Percentiles rank a stretch among this genome's conserved stretches.
These are phyloP conservation scores for Penicillium glabrum DNA, from an alignment of 2,329 filamentous ascomycete species.

Conservation along the genomic window DNA sequence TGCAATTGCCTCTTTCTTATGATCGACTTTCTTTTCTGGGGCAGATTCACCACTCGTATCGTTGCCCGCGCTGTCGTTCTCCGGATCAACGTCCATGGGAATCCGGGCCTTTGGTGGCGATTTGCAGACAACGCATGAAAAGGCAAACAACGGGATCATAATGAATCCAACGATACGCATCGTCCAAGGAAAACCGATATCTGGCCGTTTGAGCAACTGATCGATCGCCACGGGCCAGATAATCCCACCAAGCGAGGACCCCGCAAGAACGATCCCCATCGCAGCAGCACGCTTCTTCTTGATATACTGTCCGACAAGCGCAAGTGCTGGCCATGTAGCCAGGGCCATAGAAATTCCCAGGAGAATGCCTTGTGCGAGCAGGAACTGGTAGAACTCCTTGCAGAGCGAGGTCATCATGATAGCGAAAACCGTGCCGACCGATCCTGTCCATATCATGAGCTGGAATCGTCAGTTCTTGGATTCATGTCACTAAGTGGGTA, in stretches of 20 bases:
- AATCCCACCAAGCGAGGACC: slow-evolving; percentile 37
- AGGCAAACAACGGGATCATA: slow-evolving; percentile 38
- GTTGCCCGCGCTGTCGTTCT: background rate
- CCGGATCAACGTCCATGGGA: background rate
- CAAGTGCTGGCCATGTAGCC: slow-evolving; percentile 30
- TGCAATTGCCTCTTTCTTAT: slow-evolving; percentile 3
- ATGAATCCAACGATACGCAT: slow-evolving; percentile 43
- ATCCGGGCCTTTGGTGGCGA: background rate
- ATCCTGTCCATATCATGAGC: slow-evolving; percentile 29
- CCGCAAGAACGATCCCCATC: slow-evolving; percentile 33
- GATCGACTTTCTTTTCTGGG: background rate
- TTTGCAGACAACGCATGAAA: slow-evolving; percentile 28
- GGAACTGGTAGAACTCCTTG: slow-evolving; percentile 37
- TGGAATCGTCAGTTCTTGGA: slow-evolving; percentile 8
- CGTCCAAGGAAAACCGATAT: slow-evolving; percentile 36
- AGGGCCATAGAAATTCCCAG: slow-evolving; percentile 33
- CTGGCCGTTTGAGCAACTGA: slow-evolving; percentile 25
- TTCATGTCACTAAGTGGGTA: too few relatives aligned
- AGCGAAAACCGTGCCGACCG: slow-evolving; percentile 28
- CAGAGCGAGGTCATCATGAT: slow-evolving; percentile 42
- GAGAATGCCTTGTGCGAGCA: slow-evolving; percentile 40
- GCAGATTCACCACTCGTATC: background rate
- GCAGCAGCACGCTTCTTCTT: slow-evolving; percentile 29
- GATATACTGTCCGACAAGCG: slow-evolving; percentile 31
- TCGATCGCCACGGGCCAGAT: slow-evolving; percentile 37